A percentile compares a stretch with the other conserved stretches of the same genome.
Conservation (phyloP, 2,329 filamentous ascomycete genomes). For the Ceratocystis variospora region DNA sequence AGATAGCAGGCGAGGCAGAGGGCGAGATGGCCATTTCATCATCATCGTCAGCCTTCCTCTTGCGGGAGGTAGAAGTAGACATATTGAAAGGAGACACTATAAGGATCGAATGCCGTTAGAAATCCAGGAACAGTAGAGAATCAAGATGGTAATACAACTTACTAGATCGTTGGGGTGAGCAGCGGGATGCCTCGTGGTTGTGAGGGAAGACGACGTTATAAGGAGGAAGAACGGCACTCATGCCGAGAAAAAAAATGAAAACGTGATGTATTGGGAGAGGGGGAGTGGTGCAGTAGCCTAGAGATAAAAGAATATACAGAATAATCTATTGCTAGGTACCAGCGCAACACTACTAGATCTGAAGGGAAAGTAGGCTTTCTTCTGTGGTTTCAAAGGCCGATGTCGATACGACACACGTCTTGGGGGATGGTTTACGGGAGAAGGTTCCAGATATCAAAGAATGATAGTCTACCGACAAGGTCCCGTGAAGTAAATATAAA, state of each 20-base stretch:
- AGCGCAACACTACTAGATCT: background rate
- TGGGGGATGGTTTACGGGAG: background rate
- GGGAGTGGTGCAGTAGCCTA: background rate
- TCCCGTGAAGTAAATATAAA: too few species aligned
- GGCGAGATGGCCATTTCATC: conserved; percentile 90
- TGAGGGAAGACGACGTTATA: conserved; percentile 45
- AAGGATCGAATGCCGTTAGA: background rate
- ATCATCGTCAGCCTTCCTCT: conserved; percentile 79
- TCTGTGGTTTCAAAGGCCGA: background rate
- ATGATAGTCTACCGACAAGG: background rate
- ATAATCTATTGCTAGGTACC: conserved; percentile 1
- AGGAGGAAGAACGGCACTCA: conserved; percentile 47
- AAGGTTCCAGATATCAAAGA: background rate
- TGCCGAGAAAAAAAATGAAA: conserved; percentile 26
- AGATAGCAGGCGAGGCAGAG: conserved; percentile 61
- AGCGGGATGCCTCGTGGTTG: conserved; percentile 44
- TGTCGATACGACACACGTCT: background rate
- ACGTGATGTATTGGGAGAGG: background rate
- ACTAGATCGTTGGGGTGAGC: conserved; percentile 43
- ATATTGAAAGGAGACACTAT: conserved; percentile 38
- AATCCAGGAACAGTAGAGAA: background rate
- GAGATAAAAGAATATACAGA: conserved; percentile 9
- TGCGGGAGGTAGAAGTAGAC: conserved; percentile 36
- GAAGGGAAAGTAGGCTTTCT: conserved; percentile 2
- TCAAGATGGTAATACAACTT: conserved; percentile 25